Conservation (phyloP, 352 stramenopile genomes). For the Pythium rishiriense region DNA sequence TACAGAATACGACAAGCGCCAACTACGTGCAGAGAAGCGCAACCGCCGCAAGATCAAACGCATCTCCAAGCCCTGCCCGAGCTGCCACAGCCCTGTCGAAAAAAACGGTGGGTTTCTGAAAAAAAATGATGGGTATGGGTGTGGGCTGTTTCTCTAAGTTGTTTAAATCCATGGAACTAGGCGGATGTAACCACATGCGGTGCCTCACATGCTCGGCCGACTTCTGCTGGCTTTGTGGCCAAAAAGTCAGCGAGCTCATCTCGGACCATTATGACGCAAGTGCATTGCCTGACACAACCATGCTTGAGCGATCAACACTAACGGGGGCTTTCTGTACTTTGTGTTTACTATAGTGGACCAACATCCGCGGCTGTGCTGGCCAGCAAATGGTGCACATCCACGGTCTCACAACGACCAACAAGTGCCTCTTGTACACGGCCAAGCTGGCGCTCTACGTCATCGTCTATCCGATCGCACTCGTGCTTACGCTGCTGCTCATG, state of each 20-base stretch:
- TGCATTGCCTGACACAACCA: conserved; percentile 5
- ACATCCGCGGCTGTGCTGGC: conserved; percentile 26
- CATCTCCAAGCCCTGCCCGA: conserved; percentile 16
- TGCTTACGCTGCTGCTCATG: conserved; percentile 19
- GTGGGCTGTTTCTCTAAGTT: no score
- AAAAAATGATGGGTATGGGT: no score
- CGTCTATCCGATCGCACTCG: conserved; percentile 21
- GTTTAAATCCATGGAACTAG: no score
- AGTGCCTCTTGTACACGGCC: conserved; percentile 4
- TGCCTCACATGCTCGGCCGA: conserved; percentile 45
- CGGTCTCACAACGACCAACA: conserved; percentile 13
- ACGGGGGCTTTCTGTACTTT: neutral
- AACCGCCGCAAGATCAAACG: conserved; percentile 18
- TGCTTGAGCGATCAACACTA: neutral
- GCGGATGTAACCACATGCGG: conserved; percentile 73
- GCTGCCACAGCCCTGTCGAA: conserved; percentile 8
- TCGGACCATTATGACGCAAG: conserved; percentile 51
- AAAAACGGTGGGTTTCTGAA: conserved; percentile 24
- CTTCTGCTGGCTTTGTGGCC: conserved; percentile 70
- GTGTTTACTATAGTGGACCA: conserved; percentile 23
- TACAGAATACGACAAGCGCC: conserved; percentile 19
- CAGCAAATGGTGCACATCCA: conserved; percentile 33
- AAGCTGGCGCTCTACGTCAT: conserved; percentile 3
- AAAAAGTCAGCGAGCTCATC: conserved; percentile 44
- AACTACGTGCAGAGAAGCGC: conserved; percentile 25